phyloP scores from a whole-genome alignment of 768 basidiomycete species.

The Phylloporus scabripes region DNA sequence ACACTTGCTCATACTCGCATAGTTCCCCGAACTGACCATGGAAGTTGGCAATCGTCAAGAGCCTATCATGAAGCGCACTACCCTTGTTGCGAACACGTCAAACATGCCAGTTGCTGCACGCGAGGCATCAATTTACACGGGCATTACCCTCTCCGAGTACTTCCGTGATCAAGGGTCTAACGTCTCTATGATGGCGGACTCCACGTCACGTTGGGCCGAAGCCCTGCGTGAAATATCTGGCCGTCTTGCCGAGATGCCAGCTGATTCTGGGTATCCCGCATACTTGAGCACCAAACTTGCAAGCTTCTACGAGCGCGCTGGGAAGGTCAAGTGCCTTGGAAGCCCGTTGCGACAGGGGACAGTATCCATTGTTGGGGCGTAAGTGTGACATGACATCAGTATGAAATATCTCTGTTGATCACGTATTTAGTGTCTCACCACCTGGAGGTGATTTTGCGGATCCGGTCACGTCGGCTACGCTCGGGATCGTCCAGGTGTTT shows the following conservation, averaged over 20 bases:
- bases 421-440: slow-evolving; percentile 74
- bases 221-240: slow-evolving; percentile 98
- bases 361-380: slow-evolving; percentile 99
- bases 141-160: slow-evolving; percentile 98
- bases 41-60: slow-evolving; percentile 90
- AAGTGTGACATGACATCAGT: slow-evolving; percentile 34
- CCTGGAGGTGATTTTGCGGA: slow-evolving; percentile 99
- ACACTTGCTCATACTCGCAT: slow-evolving; percentile 10
- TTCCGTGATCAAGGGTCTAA: slow-evolving; percentile 99
- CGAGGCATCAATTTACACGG: slow-evolving; percentile 99
- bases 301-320: slow-evolving; percentile 97
- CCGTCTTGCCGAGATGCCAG: slow-evolving; percentile 99
- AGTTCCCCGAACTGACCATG: slow-evolving; percentile 91
- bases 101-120: slow-evolving; percentile 99
- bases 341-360: slow-evolving; percentile 85
- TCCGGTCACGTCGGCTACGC: slow-evolving; percentile 95
- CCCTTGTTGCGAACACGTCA: slow-evolving; percentile 97
- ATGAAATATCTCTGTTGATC: slow-evolving; percentile 7
- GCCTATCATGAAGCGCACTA: slow-evolving; percentile 99
- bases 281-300: slow-evolving; percentile 95
- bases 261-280: slow-evolving; percentile 98
- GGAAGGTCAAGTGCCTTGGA: slow-evolving; percentile 90
- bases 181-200: slow-evolving; percentile 99
- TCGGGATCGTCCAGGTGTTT: slow-evolving; percentile 99
- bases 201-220: slow-evolving; percentile 98